Evolutionary conservation across 2,329 filamentous ascomycete genomes (phyloP), one percentile per base, ranked within the genome.

Genomic region (Sporothrix luriei): DNA sequence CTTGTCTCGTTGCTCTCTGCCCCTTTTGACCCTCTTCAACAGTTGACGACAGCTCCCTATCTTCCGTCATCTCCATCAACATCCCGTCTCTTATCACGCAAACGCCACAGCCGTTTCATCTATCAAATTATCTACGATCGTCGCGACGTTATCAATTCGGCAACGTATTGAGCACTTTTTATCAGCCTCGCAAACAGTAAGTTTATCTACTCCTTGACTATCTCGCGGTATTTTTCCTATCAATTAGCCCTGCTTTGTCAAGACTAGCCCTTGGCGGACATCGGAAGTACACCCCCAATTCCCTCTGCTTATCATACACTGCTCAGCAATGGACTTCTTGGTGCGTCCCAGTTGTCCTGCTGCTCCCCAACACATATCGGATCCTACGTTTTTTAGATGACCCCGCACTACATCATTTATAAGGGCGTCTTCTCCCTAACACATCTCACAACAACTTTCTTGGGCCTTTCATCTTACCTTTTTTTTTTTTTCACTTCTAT

Each of bases 321-420:
- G 40, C 40, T 38, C 13, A n/a, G 43, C 61, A 33, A 13, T 61
- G 21, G 43, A 33, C 21, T 2, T 46, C 38, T 46, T 33, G 14
- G n/a, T 46, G 24, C 21, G 40, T 33, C 26, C 26, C n/a, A 19
- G 38, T 62, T 33, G 9, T 62, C 13, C 38, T 61, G 13, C 57
- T 61, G 5, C 38, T 61, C 38, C 57, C 46, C 38, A 38, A 62
- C 38, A 62, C 57, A 26, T 26, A 19, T 46, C 21, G 38, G 46
- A 62, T 46, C 38, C 57, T 62, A 46, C 57, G 21, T 65, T 26
- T 21, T 26, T 33, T 51, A 33, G 26, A 51, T 11, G 64, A 55
- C 64, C 64, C 62, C 64, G 64, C 64, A 66, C 64, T 29, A 24
- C 21, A 66, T 66, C 64, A n/a, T 66, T 66, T 66, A 66, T 46